phyloP scores from a whole-genome alignment of 768 basidiomycete species.

The Lentinula sp. region DNA sequence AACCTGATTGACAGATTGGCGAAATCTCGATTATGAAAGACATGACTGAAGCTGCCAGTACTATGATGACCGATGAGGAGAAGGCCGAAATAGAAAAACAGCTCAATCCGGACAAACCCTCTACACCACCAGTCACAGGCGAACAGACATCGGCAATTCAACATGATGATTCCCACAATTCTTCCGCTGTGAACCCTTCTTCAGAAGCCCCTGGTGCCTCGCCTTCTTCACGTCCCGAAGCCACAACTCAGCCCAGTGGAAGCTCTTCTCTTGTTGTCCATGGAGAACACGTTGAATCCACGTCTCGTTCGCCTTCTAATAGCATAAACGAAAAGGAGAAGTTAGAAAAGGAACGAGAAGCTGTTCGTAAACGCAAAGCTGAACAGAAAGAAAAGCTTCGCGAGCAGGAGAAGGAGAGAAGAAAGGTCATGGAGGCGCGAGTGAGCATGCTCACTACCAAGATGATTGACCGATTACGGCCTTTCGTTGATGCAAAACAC shows the following conservation, averaged over 20 bases:
- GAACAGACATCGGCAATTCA: slow-evolving; percentile 10
- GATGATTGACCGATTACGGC: slow-evolving; percentile 77
- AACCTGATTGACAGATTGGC: slow-evolving; percentile 59
- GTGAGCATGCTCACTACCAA: slow-evolving; percentile 71
- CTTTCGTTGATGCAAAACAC: slow-evolving; percentile 85
- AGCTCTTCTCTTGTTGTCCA: slow-evolving; percentile 16
- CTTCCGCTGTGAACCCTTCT: slow-evolving; percentile 5
- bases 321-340: slow-evolving; percentile 35
- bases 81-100: slow-evolving; percentile 80
- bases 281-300: slow-evolving; percentile 10
- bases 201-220: not conserved
- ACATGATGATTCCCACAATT: slow-evolving; percentile 8
- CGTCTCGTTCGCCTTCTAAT: slow-evolving; percentile 16
- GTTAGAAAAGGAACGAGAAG: slow-evolving; percentile 33
- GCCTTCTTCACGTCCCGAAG: slow-evolving; percentile 9
- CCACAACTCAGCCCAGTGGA: slow-evolving; percentile 8
- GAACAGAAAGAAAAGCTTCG: slow-evolving; percentile 85
- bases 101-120: slow-evolving; percentile 35
- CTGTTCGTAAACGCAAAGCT: slow-evolving; percentile 54
- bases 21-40: slow-evolving; percentile 96
- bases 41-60: slow-evolving; percentile 78
- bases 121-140: slow-evolving; percentile 16
- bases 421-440: slow-evolving; percentile 73
- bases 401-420: slow-evolving; percentile 76
- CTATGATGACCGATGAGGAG: slow-evolving; percentile 91